Conservation (phyloP, 495 filamentous ascomycete genomes). For the Niebla homalea region DNA sequence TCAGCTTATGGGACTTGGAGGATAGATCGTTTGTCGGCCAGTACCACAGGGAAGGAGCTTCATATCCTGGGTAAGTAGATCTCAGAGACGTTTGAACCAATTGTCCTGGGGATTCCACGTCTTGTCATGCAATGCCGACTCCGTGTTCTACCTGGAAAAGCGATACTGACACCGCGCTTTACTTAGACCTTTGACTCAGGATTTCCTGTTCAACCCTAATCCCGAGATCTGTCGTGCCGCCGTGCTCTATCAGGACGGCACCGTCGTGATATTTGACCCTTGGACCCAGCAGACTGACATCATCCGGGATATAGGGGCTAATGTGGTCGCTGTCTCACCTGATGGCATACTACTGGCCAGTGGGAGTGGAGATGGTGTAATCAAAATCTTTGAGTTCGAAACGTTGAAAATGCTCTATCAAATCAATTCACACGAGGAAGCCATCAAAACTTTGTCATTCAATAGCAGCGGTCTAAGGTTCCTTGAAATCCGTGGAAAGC, state of each 20-base stretch:
- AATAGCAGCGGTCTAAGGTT: slow-evolving; percentile 19
- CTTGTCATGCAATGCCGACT: neutral
- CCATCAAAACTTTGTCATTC: slow-evolving; percentile 21
- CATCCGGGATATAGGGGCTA: slow-evolving; percentile 3
- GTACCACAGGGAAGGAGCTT: no score
- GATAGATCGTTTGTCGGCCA: slow-evolving; percentile 14
- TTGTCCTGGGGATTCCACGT: slow-evolving; percentile 5
- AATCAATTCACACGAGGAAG: slow-evolving; percentile 13
- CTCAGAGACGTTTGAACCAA: slow-evolving; percentile 7
- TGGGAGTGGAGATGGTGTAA: slow-evolving; percentile 14
- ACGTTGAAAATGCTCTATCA: slow-evolving; percentile 22
- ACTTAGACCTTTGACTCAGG: neutral
- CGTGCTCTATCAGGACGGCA: slow-evolving; percentile 22
- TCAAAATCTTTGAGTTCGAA: slow-evolving; percentile 25
- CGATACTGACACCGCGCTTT: neutral
- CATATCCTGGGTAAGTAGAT: slow-evolving; percentile 8
- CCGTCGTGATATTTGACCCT: slow-evolving; percentile 19
- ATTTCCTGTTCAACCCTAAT: slow-evolving; percentile 25
- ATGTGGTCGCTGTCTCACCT: slow-evolving; percentile 13
- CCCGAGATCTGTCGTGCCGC: slow-evolving; percentile 17
- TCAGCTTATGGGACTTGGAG: slow-evolving; percentile 19
- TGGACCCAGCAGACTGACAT: slow-evolving; percentile 5
- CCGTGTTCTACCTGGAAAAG: no score
- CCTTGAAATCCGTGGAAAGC: slow-evolving; percentile 20
- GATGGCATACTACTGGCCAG: slow-evolving; percentile 21